phyloP scores from a whole-genome alignment of 2,329 filamentous ascomycete genomes.

The Phialocephala subalpina region DNA sequence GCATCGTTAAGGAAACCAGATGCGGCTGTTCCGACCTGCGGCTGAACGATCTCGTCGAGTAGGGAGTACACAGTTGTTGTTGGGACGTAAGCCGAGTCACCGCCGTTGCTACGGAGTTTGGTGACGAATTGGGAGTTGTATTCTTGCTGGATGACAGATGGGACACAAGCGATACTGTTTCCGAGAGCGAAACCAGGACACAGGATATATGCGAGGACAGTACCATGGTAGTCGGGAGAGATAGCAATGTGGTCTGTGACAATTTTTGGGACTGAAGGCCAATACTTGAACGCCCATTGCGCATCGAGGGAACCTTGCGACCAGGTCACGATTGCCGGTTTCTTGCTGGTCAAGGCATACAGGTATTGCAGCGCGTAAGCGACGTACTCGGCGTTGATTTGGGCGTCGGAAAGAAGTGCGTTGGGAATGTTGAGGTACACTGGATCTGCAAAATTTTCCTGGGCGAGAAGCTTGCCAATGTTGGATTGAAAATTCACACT shows the following conservation, averaged over 20 bases:
- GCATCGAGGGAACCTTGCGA: conserved; percentile 62
- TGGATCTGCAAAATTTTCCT: conserved; percentile 53
- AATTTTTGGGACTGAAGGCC: conserved; percentile 55
- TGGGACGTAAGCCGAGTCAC: conserved; percentile 61
- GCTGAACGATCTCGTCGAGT: conserved; percentile 58
- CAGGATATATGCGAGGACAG: conserved; percentile 46
- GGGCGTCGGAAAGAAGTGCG: conserved; percentile 55
- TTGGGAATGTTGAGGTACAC: conserved; percentile 64
- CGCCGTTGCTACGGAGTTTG: conserved; percentile 51
- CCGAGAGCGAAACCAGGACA: conserved; percentile 26
- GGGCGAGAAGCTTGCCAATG: conserved; percentile 56
- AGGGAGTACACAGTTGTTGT: conserved; percentile 54
- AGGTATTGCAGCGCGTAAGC: conserved; percentile 67
- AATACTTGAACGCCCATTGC: conserved; percentile 67
- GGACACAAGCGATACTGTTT: conserved; percentile 42
- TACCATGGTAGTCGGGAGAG: conserved; percentile 61
- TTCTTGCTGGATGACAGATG: conserved; percentile 56
- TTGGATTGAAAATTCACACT: conserved; percentile 48
- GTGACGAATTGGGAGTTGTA: conserved; percentile 53
- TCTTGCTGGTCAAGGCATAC: conserved; percentile 45
- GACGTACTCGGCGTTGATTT: conserved; percentile 61
- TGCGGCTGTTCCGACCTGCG: conserved; percentile 53
- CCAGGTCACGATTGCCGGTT: conserved; percentile 58
- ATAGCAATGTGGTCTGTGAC: conserved; percentile 60
- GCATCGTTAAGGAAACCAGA: conserved; percentile 50